Base-by-base conservation (phyloP, 2,329 filamentous ascomycete genomes). In the Dactylellina sp. region DNA sequence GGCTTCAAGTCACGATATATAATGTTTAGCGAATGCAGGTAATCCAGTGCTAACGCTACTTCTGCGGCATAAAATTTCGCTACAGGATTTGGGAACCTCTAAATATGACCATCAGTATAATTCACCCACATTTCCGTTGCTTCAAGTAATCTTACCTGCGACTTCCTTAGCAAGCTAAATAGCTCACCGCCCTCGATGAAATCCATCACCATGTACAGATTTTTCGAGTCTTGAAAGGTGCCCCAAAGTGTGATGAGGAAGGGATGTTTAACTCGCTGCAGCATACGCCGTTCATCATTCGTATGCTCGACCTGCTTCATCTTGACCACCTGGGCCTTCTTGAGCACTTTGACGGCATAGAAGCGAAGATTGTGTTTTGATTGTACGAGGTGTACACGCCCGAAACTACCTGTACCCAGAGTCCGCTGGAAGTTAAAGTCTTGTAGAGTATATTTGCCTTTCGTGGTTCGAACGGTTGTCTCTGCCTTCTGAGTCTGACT, bases 231-330 rank as follows among this genome's bases (percentile, higher is more conserved):
- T 81, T 98, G 94, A 82, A 98, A 99, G 7, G 95, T 99, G 70
- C 95, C 95, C 95, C 95, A 99, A 42, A 99, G 85, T 1, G 95
- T 99, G 80, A 99, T 95, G 76, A 99, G 85, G 83, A 99, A 99
- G 11, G 95, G 93, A 82, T 99, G 94, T 82, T 97, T 96, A 81
- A 98, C 95, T 81, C 96, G 91, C 81, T 92, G 91, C 79, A 99
- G 84, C 95, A 99, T 99, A 79, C 88, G 89, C 77, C 95, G 87
- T 84, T 99, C 95, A 82, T 99, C 95, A 80, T 99, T 99, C 77
- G 95, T 99, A 83, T 99, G 95, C 83, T 99, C 95, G 74, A 99
- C 93, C 83, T 99, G 95, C 87, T 99, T 99, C 95, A 99, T 98
- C 85, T 97, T 97, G 82, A 99, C 93, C 62, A 99, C 94, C 83